phyloP scores from a whole-genome alignment of 2,329 filamentous ascomycete genomes.

The Phialophora tarda region DNA sequence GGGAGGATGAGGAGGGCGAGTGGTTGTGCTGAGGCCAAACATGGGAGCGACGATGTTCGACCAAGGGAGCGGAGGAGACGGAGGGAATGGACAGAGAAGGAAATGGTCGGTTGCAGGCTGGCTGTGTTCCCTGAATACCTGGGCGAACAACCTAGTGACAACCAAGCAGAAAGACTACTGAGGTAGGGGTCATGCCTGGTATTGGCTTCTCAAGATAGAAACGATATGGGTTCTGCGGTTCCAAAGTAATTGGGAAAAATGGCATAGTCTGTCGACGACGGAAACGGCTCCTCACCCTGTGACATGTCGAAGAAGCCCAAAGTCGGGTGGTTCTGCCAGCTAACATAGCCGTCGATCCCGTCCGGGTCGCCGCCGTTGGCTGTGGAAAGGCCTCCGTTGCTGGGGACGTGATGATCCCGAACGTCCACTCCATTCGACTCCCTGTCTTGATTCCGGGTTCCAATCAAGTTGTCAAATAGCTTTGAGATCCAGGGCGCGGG shows the following conservation, averaged over 20 bases:
- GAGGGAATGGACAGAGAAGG: not conserved
- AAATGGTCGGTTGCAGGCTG: not conserved
- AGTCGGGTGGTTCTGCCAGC: constrained; percentile 22
- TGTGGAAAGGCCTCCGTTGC: not conserved
- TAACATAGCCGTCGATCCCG: constrained; percentile 15
- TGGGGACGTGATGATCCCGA: not conserved
- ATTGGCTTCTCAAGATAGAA: constrained; percentile 16
- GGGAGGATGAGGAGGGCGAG: constrained; percentile 43
- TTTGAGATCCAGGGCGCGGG: constrained; percentile 21
- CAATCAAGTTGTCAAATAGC: constrained; percentile 24
- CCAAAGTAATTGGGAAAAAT: constrained; percentile 21
- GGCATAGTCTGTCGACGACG: constrained; percentile 18
- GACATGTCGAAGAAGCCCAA: constrained; percentile 22
- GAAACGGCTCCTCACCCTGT: constrained; percentile 18
- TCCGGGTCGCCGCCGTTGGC: constrained; percentile 14
- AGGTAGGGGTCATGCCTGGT: constrained; percentile 4
- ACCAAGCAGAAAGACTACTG: not conserved
- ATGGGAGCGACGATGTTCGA: no score
- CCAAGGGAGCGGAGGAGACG: no score
- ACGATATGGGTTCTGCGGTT: constrained; percentile 11
- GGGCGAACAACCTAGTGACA: not conserved
- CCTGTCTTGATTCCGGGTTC: not conserved
- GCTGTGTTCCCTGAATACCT: not conserved
- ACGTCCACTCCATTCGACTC: constrained; percentile 5
- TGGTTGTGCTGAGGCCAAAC: constrained; percentile 36